Percentiles rank a stretch among this genome's conserved stretches.
Conservation (phyloP, 73 alveolate genomes). For the Paramecium primaurelia region DNA sequence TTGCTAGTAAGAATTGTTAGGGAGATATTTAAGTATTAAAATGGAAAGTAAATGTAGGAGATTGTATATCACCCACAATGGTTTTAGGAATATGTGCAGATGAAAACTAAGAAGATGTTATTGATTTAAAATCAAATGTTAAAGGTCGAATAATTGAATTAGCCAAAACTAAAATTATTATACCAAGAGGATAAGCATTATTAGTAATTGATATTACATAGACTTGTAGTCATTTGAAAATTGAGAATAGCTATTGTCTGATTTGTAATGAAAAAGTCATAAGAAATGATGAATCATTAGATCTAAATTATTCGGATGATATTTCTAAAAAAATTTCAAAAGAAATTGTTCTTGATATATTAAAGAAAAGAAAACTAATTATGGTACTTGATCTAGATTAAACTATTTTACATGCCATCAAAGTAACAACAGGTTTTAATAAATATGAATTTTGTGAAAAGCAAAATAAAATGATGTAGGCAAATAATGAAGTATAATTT, state of each 20-base stretch:
- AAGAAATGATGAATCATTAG: background rate
- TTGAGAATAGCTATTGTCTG: background rate
- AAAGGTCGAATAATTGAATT: background rate
- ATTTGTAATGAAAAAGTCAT: conserved; percentile 5
- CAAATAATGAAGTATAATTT: background rate
- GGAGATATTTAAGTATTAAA: background rate
- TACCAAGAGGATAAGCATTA: background rate
- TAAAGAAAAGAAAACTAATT: background rate
- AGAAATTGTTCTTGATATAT: background rate
- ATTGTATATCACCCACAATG: background rate
- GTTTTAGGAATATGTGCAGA: background rate
- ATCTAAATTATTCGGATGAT: background rate
- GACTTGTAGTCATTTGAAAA: background rate
- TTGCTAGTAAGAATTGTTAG: background rate
- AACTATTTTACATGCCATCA: conserved; percentile 31
- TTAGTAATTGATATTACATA: background rate
- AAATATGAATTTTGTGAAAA: background rate
- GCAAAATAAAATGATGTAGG: background rate
- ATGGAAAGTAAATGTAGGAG: conserved; percentile 24
- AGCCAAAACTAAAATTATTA: background rate
- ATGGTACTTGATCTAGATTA: conserved; percentile 42
- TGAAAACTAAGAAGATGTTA: background rate
- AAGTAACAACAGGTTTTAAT: background rate
- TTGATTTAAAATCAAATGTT: background rate
- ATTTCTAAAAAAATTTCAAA: background rate